Base-by-base conservation (phyloP, 192 early-diverging fungal species). In the Podila clonocystis region DNA sequence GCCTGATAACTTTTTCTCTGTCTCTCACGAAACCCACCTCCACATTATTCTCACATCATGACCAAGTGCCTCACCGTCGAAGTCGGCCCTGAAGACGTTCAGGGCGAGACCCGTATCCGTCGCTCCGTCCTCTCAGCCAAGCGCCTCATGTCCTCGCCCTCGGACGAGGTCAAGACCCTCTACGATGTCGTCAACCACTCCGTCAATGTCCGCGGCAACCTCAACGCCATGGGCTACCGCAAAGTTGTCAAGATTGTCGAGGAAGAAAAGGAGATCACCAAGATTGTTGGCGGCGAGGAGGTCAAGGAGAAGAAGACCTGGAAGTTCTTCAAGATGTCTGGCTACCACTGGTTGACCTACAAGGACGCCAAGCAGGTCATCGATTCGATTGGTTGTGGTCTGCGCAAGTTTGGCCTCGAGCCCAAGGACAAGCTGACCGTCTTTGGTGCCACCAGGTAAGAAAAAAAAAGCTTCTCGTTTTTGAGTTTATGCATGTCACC, bases 291-390 rank as follows among this genome's bases (percentile, higher is more conserved):
- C 41, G 91, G 91, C 50, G 76, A 83, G 50, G 86, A 89, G 73
- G 82, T 76, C 30, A 88, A 84, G 50, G 90, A 93, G 70, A 91
- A 80, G 66, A 98, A 98, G 82, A 91, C 64, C 33, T 96, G 94
- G 95, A 94, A 88, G 69, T 95, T 89, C 75, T 94, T 93, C 76
- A 88, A 92, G 79, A 85, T 97, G 65, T 89, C 91, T 17, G 84
- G 73, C n/a, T 98, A 93, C 87, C 67, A 88, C 70, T 99, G 94
- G 91, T 80, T 95, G 72, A 95, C 91, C 59, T 96, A 94, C 66
- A 82, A 78, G 24, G 91, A 97, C 57, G 93, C 89, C 70, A 83
- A 75, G 65, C 77, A 88, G 31, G 75, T 82, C 34, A 72, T 87
- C 9, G 69, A 83, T 31, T 72, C 86, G 30, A 84, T 96, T 66